phyloP scores from a whole-genome alignment of 2,329 filamentous ascomycete species.

The Fusarium sp. region DNA sequence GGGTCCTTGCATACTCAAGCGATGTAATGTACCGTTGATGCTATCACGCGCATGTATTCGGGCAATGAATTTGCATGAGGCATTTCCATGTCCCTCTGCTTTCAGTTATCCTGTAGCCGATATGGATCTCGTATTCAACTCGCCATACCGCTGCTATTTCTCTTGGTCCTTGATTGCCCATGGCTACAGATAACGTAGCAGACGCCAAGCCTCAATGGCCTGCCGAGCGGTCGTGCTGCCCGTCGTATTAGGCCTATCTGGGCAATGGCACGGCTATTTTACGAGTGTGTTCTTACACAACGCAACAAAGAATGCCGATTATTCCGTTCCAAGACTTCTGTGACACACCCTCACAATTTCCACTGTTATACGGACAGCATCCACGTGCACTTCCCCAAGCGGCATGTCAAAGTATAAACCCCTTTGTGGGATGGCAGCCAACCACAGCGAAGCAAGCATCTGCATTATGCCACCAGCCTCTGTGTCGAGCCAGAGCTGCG shows the following conservation, averaged over 20 bases:
- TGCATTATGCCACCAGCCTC: constrained; percentile 38
- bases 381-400: constrained; percentile 43
- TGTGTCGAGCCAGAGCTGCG: constrained; percentile 20
- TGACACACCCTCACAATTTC: constrained; percentile 49
- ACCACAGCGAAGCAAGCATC: constrained; percentile 38
- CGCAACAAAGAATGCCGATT: constrained; percentile 44
- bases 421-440: constrained; percentile 37
- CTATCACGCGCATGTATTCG: constrained; percentile 16
- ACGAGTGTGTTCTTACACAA: constrained; percentile 36
- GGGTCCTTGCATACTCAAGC: constrained; percentile 16
- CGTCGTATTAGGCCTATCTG: constrained; percentile 41
- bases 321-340: constrained; percentile 51
- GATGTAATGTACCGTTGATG: constrained; percentile 23
- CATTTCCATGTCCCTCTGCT: constrained; percentile 18
- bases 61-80: constrained; percentile 6
- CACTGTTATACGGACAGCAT: constrained; percentile 42
- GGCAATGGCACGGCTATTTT: constrained; percentile 37
- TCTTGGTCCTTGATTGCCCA: constrained; percentile 24
- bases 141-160: constrained; percentile 9
- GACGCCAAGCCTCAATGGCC: constrained; percentile 34
- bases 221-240: constrained; percentile 35
- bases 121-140: constrained; percentile 37
- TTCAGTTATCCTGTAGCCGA: constrained; percentile 20
- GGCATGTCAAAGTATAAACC: constrained; percentile 42
- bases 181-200: constrained; percentile 24